Base-by-base conservation (phyloP, 2,329 filamentous ascomycete genomes). In the Cladobotryum protrusum region DNA sequence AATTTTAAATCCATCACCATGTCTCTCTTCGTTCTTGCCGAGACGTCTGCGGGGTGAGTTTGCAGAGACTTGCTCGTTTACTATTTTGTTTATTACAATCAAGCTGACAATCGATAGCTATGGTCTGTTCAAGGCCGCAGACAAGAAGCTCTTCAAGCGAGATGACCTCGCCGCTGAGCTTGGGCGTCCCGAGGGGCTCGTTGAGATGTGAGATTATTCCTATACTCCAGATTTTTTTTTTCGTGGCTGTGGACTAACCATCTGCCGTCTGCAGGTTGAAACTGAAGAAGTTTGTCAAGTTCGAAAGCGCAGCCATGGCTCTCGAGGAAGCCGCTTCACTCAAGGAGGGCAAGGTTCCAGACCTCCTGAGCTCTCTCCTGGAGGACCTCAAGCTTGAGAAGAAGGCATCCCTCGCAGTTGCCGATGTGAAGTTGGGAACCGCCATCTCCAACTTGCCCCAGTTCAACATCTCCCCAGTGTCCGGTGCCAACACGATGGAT, bases 201-300 rank as follows among this genome's bases (percentile, higher is more conserved):
- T 89, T 62, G 86, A 87, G 62, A 82, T 95, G 86, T 92, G 77
- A 77, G 87, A 79, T 43, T 33, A 5, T 12, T 9, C 9, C 5
- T 36, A 32, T 12, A 11, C 36, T 14, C 8, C 35, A 18, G 19
- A 37, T 41, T 6, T n/a, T n/a, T n/a, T n/a, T 44, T 55, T 29
- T 18, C 55, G 57, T 55, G 44, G 36, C 32, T 24, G 24, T 37
- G 49, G 32, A 2, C 48, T 50, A 47, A 53, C 35, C 24, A 19
- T 35, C 43, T 40, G 17, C 49, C 32, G 42, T 41, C 18, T 51
- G 13, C 59, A 92, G 87, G 71, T 75, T 99, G 63, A 96, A 96
- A 75, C 79, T 97, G 67, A 97, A 97, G 80, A 86, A 92, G 70
- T 97, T 99, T 72, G 78, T 88, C 71, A 97, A 97, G 77, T 99